Conservation (phyloP, 129 eudicot species). For the Logfia minima region DNA sequence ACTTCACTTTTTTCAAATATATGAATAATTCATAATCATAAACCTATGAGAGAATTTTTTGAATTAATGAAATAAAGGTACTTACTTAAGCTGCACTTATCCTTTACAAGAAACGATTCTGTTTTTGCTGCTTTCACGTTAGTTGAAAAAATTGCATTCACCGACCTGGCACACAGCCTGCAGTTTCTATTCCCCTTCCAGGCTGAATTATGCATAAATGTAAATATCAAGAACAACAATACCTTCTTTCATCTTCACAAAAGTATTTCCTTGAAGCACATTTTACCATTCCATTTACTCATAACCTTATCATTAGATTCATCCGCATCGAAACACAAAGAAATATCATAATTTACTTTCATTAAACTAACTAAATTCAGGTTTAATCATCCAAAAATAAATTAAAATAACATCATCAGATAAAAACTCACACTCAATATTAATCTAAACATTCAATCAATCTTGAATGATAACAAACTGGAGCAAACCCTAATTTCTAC, state of each 20-base stretch:
- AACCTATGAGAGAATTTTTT: too few relatives aligned
- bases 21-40: too few relatives aligned
- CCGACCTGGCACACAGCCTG: slow-evolving; percentile 55
- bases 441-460: too few relatives aligned
- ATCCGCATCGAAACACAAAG: slow-evolving; percentile 27
- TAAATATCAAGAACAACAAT: slow-evolving; percentile 31
- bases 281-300: slow-evolving; percentile 38
- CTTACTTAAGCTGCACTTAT: slow-evolving; percentile 55
- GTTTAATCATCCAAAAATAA: too few relatives aligned
- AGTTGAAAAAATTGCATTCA: slow-evolving; percentile 21
- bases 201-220: slow-evolving; percentile 43
- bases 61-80: slow-evolving; percentile 1
- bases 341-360: too few relatives aligned
- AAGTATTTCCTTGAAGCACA: slow-evolving; percentile 42
- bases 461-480: too few relatives aligned
- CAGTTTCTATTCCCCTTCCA: slow-evolving; percentile 46
- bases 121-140: slow-evolving; percentile 58
- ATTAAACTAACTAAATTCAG: too few relatives aligned
- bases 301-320: slow-evolving; percentile 45
- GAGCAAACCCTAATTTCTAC: too few relatives aligned
- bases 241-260: slow-evolving; percentile 51
- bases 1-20: not conserved
- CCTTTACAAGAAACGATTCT: slow-evolving; percentile 52
- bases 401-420: too few relatives aligned
- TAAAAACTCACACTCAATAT: too few relatives aligned